Evolutionary conservation across 257 asterid genomes (phyloP), one percentile per base, ranked within the genome.

Genomic region (Penstemon barbatus): DNA sequence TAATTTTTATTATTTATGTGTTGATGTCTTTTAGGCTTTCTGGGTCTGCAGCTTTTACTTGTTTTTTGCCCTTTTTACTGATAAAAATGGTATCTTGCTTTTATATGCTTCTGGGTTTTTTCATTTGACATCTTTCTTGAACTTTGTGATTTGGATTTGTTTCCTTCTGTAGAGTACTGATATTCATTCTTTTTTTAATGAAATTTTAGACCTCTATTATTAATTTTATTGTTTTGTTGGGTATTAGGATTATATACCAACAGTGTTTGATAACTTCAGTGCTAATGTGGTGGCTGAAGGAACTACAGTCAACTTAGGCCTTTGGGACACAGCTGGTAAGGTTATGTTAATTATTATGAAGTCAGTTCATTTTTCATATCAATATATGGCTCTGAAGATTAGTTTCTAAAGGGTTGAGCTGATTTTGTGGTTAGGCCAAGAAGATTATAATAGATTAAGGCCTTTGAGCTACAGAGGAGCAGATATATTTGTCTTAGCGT

Each of bases 391-490:
- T 44, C 5, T 13, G 12, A 33, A 13, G 13, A 59, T 12, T 15
- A 13, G 36, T 5, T 50, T 37, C 37, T 42, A 7, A 40, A 1
- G 8, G 18, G 36, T 12, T 38, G 67, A 61, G 64, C 52, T 70
- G 51, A 68, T 70, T 51, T 57, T 74, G 52, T 9, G 36, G 7
- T 48, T 66, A 92, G 98, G 98, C 25, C 98, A 92, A 79, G 98
- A 92, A 75, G 98, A 92, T 78, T 92, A 92, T 80, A 92, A 92
- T 65, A 89, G 98, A 73, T 55, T 90, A 55, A 90, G 98, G 83
- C 98, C 98, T 46, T 74, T 92, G 90, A 92, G 98, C 86, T 92
- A 90, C 84, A 81, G 97, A 71, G 98, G 97, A 68, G 98, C 86
- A 0, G 98, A 92, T 39, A 97, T 92, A 11, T 92, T 92, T 61